Base-by-base conservation (phyloP, 306 rosid species). In the Potentilla sterilis region DNA sequence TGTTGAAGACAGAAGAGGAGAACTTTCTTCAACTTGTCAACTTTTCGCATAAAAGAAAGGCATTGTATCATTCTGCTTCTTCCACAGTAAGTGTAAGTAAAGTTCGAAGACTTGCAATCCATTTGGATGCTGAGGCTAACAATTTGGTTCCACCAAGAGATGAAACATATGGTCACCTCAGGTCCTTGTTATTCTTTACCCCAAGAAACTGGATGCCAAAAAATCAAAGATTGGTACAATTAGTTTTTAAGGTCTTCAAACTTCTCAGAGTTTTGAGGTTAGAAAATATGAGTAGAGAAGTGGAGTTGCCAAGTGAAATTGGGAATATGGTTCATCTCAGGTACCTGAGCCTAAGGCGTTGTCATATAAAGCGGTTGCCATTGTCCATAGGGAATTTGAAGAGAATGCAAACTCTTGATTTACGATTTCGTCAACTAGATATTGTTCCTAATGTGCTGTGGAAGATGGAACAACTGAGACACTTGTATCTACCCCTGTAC, bases 401-500 rank as follows among this genome's bases (percentile, higher is more conserved):
- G 32, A 55, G 28, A 9, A 55, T 55, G 62, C 62, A 55, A 55
- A 55, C 62, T 55, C 21, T 55, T n/a, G 62, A 55, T 21, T 8
- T 55, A n/a, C 32, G 62, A 55, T 55, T 55, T 55, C 62, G 35
- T 22, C 16, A 59, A 59, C 13, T 59, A 24, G 37, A 59, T 10
- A 24, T 22, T 24, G 65, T 59, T 13, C 83, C 81, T 7, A 69
- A 67, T 32, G 75, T 80, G 2, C 10, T 83, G 48, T 77, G 81
- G 77, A 83, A 74, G 76, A 57, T 89, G 81, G 65, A 79, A 62
- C 69, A 75, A 9, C 69, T 89, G 83, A 87, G 89, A 57, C 87
- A 89, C 83, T 64, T 89, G 15, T 87, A 89, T 85, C 84, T 89
- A 69, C 91, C 91, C 46, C 1, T 10, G 32, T 1, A 28, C 42